Conservation (phyloP, 768 basidiomycete species). For the Leccinum arenicola region DNA sequence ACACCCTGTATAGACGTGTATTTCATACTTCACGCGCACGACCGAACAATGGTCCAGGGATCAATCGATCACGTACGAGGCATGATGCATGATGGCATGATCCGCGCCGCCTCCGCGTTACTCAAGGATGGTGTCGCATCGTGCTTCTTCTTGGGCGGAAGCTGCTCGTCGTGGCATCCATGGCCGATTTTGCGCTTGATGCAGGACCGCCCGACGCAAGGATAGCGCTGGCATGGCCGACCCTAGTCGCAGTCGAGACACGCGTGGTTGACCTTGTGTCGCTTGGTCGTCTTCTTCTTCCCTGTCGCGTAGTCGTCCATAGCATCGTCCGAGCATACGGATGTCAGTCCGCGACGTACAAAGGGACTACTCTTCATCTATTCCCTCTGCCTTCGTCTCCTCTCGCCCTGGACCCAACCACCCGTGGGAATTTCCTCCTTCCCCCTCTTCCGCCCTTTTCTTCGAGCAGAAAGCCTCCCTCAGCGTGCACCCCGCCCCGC, state of each 20-base stretch:
- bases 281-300: slow-evolving; percentile 50
- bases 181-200: slow-evolving; percentile 97
- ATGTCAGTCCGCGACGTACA: too few relatives aligned
- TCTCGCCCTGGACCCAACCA: too few relatives aligned
- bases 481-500: too few relatives aligned
- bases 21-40: neutral
- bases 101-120: slow-evolving; percentile 33
- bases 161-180: slow-evolving; percentile 85
- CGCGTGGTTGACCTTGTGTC: slow-evolving; percentile 88
- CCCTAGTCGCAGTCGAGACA: slow-evolving; percentile 86
- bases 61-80: slow-evolving; percentile 27
- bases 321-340: too few relatives aligned
- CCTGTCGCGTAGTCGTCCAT: too few relatives aligned
- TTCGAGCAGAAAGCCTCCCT: too few relatives aligned
- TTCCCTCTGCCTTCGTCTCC: too few relatives aligned
- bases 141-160: slow-evolving; percentile 49
- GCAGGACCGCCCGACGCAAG: neutral
- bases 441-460: too few relatives aligned
- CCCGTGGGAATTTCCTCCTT: too few relatives aligned
- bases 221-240: slow-evolving; percentile 79
- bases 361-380: too few relatives aligned
- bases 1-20: slow-evolving; percentile 17
- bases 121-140: slow-evolving; percentile 27
- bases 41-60: neutral
- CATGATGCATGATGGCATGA: slow-evolving; percentile 1